Base-by-base conservation (phyloP, 2,329 filamentous ascomycete genomes). In the Hymenoscyphus scutula region DNA sequence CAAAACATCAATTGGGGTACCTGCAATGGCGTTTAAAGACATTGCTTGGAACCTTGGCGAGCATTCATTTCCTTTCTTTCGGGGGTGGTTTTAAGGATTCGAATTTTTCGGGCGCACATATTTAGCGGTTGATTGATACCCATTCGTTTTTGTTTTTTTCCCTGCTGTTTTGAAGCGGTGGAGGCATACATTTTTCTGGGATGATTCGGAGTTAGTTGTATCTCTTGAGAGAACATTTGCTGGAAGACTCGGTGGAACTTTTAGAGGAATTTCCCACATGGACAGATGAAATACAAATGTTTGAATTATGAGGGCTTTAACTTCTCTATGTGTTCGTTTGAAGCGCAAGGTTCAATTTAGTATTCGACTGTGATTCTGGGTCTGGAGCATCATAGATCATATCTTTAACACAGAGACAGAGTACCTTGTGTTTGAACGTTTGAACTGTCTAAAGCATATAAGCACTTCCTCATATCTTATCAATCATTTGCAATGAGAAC, bases 21-120 rank as follows among this genome's bases (percentile, higher is more conserved):
- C 34, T 68, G 66, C 34, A 61, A 62, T 59, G 63, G 65, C 2
- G 41, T 57, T 37, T 64, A 54, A 60, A 58, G 8, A 11, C 8
- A 45, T 38, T 38, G n/a, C 15, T 34, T 23, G n/a, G 19, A 11
- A 23, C 38, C 13, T 53, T 15, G 48, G 23, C 1, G 48, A 53
- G 19, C 13, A 23, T 6, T 19, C 27, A 11, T 54, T 54, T n/a
- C 13, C 15, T 4, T 8, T 54, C 29, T 32, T 51, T 2, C 19
- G 19, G 3, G 23, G 6, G 19, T 5, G 13, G 19, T 51, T 51
- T 51, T 25, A 19, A 25, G 45, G 45, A 23, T 51, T 37, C 11
- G 19, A 25, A 51, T 23, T 51, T 51, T 48, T 7, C 7, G 19
- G 30, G 8, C 19, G 19, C 45, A 51, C 7, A 25, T 2, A n/a